Evolutionary conservation across 148 eudicot genomes (phyloP).

Genomic region (Silene latifolia): DNA sequence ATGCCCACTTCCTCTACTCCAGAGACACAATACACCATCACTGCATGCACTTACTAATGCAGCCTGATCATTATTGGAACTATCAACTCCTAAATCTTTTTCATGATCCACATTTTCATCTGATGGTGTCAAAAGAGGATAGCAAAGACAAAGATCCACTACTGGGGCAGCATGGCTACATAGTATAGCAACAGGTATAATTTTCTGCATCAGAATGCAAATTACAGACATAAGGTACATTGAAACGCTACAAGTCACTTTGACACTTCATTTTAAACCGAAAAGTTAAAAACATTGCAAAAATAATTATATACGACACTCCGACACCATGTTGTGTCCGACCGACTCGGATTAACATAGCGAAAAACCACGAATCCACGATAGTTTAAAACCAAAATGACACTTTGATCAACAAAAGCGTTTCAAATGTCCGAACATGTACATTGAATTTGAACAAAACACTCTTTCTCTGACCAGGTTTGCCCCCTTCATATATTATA

Average conservation of each 20-base stretch:
- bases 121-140: conserved; percentile 52
- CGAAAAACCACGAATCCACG: too few species aligned
- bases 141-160: conserved; percentile 69
- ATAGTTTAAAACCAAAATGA: too few species aligned
- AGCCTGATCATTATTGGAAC: conserved; percentile 40
- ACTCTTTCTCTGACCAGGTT: too few species aligned
- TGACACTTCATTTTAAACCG: not conserved
- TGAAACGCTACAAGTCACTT: not conserved
- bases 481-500: too few species aligned
- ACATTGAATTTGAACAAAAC: too few species aligned
- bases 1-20: conserved; percentile 91
- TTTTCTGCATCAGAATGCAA: conserved; percentile 47
- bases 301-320: too few species aligned
- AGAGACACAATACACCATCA: conserved; percentile 89
- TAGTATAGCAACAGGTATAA: conserved; percentile 74
- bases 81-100: conserved; percentile 31
- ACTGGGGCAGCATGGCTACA: conserved; percentile 93
- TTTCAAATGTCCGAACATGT: too few species aligned
- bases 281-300: too few species aligned
- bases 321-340: too few species aligned
- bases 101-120: conserved; percentile 39
- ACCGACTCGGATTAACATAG: too few species aligned
- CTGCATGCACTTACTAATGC: conserved; percentile 83
- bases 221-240: conserved; percentile 6
- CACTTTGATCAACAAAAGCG: too few species aligned